A percentile compares a stretch with the other conserved stretches of the same genome.
phyloP scores from a whole-genome alignment of 441 rosid genomes.

The Euphorbia celastroides region DNA sequence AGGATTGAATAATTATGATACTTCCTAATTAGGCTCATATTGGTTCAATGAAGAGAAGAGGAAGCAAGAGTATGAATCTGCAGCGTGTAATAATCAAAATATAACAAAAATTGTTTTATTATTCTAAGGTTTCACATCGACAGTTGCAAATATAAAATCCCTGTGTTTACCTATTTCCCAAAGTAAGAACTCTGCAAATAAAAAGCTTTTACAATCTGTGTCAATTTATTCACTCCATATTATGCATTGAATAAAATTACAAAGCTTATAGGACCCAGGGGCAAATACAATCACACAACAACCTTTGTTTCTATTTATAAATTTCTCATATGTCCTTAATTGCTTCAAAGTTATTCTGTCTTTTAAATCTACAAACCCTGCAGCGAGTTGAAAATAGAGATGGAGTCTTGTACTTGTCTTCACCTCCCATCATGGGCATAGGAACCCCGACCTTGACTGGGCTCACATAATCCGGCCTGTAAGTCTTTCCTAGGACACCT shows the following conservation, averaged over 20 bases:
- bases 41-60: no score
- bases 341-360: conserved; percentile 33
- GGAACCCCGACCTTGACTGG: conserved; percentile 73
- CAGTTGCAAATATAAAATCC: no score
- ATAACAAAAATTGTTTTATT: no score
- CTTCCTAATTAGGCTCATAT: no score
- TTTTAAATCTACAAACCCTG: conserved; percentile 55
- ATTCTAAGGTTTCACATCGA: no score
- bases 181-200: conserved; percentile 7
- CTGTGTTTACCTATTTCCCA: no score
- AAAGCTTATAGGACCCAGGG: background rate
- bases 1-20: no score
- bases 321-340: conserved; percentile 29
- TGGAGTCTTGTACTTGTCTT: conserved; percentile 62
- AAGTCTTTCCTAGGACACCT: conserved; percentile 81
- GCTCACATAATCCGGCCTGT: conserved; percentile 61
- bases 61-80: no score
- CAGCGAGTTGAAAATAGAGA: conserved; percentile 58
- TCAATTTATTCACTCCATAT: conserved; percentile 24
- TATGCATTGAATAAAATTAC: conserved; percentile 10
- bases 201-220: background rate
- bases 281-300: background rate
- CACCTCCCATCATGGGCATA: conserved; percentile 95
- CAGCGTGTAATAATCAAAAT: no score
- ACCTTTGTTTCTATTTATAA: conserved; percentile 12